Evolutionary conservation across 2,329 filamentous ascomycete species (phyloP).

Genomic region (Arthrobotrys musiformis): DNA sequence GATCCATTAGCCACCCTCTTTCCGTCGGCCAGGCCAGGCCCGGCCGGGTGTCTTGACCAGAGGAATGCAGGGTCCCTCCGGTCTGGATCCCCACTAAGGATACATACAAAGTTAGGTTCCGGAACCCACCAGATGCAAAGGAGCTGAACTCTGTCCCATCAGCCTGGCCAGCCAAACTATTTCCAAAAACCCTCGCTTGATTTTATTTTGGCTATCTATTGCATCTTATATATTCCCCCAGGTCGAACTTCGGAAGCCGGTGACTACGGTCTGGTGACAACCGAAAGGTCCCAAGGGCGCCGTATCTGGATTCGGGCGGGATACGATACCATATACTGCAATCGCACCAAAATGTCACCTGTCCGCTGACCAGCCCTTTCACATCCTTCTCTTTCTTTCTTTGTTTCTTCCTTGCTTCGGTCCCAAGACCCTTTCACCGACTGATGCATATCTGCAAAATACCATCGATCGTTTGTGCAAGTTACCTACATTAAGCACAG

Average conservation of each 20-base stretch:
- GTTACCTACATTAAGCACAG: no score
- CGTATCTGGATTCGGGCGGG: not conserved
- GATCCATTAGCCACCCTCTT: constrained; percentile 2
- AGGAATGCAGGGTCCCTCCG: constrained; percentile 14
- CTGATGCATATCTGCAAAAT: not conserved
- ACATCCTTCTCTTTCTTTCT: no score
- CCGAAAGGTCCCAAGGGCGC: not conserved
- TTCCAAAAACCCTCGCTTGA: not conserved
- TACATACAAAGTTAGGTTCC: not conserved
- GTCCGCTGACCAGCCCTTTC: not conserved
- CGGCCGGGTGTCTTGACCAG: not conserved
- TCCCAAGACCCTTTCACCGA: not conserved
- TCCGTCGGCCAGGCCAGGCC: not conserved
- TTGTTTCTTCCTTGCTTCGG: not conserved
- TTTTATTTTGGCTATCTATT: no score
- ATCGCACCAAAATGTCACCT: not conserved
- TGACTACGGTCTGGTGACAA: not conserved
- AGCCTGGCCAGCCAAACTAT: not conserved
- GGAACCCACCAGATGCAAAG: not conserved
- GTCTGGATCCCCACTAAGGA: constrained; percentile 16
- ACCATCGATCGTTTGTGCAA: not conserved
- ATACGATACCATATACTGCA: not conserved
- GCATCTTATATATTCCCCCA: no score
- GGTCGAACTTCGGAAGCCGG: not conserved
- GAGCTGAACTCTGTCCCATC: no score